Evolutionary conservation across 306 rosid genomes (phyloP), one percentile per base, ranked within the genome.

Genomic region (Senna siamea): DNA sequence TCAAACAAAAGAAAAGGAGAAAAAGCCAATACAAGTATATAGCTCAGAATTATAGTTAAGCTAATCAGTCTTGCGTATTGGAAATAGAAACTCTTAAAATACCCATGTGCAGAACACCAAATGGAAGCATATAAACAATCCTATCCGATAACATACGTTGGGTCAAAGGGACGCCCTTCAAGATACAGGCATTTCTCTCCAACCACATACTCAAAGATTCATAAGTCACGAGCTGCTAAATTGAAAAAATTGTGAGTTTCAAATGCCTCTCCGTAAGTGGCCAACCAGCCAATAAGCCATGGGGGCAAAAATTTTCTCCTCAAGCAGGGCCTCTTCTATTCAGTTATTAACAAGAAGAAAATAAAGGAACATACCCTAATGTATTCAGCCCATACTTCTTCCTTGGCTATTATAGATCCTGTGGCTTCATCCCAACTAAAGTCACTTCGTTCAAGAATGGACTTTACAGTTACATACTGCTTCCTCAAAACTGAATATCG

Each of bases 351-450:
- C 34, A 69, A 71, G 32, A 54, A 83, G 72, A 72, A 1, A 52
- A 37, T 18, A 55, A 83, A 74, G 75, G 69, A 78, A 69, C 70
- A 73, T 80, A 89, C 97, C 88, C 62, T 89, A 65, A 85, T 72
- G 83, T 86, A 86, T 69, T 83, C 87, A 30, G 64, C 71, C 96
- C 93, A 89, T 56, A 73, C 82, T 60, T 86, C 89, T 61, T 86
- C 88, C 66, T 53, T 75, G 8, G 87, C 97, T 26, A 54, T 65
- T 55, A 92, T 79, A 43, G 78, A 66, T 66, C 96, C 90, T 0
- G 89, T 81, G 73, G 82, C 76, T 82, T 89, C 93, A 83, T 88
- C 89, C 89, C 86, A 89, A 66, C 38, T 37, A 78, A 92, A 88
- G 66, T 80, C 89, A 66, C 76, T 62, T 34, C 70, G 79, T 63